A percentile compares a stretch with the other conserved stretches of the same genome.
Evolutionary conservation across 106 monocot species (phyloP).

Genomic region (Hemerocallis citrina): DNA sequence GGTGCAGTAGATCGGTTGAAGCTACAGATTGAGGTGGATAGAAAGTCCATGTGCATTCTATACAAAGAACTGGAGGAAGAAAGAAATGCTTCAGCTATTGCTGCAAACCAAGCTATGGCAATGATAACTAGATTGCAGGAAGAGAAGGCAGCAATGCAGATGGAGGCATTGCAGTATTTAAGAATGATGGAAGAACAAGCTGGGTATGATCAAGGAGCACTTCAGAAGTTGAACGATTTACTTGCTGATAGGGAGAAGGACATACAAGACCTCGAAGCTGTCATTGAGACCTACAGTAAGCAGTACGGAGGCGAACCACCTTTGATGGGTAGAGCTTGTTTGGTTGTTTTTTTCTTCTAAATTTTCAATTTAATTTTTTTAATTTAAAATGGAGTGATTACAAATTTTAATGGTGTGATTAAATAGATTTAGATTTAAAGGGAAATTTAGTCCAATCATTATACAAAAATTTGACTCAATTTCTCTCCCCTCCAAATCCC

Average conservation of each 20-base stretch:
- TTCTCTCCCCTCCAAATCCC: too few species aligned
- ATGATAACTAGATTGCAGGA: constrained; percentile 98
- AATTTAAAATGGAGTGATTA: too few species aligned
- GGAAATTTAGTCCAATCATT: too few species aligned
- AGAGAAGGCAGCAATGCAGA: constrained; percentile 94
- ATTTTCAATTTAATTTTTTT: too few species aligned
- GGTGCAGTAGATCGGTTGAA: constrained; percentile 34
- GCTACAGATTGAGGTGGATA: constrained; percentile 45
- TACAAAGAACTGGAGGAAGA: constrained; percentile 93
- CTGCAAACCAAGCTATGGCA: constrained; percentile 91
- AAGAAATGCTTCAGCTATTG: constrained; percentile 77
- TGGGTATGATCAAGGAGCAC: constrained; percentile 78
- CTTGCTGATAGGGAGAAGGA: constrained; percentile 67
- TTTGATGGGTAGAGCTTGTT: constrained; percentile 6
- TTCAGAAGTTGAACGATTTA: constrained; percentile 53
- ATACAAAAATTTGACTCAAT: too few species aligned
- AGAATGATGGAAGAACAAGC: constrained; percentile 98
- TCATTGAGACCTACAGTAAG: constrained; percentile 47
- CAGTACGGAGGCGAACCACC: constrained; percentile 18
- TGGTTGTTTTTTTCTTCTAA: too few species aligned
- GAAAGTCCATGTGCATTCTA: constrained; percentile 38
- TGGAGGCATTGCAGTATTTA: constrained; percentile 87
- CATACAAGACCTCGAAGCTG: constrained; percentile 52
- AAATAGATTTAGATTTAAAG: too few species aligned
- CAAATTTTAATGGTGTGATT: too few species aligned